A percentile compares a stretch with the other conserved stretches of the same genome.
Conservation (phyloP, 306 rosid species). For the Coriaria nepalensis region DNA sequence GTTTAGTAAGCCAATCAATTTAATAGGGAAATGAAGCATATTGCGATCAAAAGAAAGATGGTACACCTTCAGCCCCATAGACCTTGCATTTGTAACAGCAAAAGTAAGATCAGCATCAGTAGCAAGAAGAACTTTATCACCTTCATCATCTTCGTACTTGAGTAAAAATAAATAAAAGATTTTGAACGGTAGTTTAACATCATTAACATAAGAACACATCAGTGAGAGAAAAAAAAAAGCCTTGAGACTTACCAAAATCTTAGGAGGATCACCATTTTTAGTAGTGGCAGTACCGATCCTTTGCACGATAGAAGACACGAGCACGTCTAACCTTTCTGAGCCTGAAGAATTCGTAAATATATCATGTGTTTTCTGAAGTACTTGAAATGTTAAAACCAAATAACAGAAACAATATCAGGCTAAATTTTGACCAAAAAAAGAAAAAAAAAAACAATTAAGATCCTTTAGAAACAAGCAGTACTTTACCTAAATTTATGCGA, state of each 20-base stretch:
- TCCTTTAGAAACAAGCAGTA: too few relatives aligned
- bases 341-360: slow-evolving; percentile 42
- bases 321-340: slow-evolving; percentile 52
- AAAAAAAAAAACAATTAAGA: too few relatives aligned
- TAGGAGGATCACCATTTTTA: slow-evolving; percentile 34
- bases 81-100: slow-evolving; percentile 67
- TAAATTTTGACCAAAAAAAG: background rate
- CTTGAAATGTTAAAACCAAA: too few relatives aligned
- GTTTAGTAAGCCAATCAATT: background rate
- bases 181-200: too few relatives aligned
- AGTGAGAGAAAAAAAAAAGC: slow-evolving; percentile 14
- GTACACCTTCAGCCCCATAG: slow-evolving; percentile 55
- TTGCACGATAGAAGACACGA: slow-evolving; percentile 53
- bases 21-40: background rate
- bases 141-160: slow-evolving; percentile 95
- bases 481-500: slow-evolving; percentile 76
- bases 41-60: background rate
- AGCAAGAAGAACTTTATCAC: slow-evolving; percentile 71
- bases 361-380: too few relatives aligned
- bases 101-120: slow-evolving; percentile 53
- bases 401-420: background rate
- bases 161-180: slow-evolving; percentile 10
- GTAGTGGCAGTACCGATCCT: slow-evolving; percentile 42
- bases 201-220: background rate
- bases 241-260: slow-evolving; percentile 44